A percentile compares a stretch with the other conserved stretches of the same genome.
Conservation (phyloP, 345 rosid species). For the Camelina hispida region DNA sequence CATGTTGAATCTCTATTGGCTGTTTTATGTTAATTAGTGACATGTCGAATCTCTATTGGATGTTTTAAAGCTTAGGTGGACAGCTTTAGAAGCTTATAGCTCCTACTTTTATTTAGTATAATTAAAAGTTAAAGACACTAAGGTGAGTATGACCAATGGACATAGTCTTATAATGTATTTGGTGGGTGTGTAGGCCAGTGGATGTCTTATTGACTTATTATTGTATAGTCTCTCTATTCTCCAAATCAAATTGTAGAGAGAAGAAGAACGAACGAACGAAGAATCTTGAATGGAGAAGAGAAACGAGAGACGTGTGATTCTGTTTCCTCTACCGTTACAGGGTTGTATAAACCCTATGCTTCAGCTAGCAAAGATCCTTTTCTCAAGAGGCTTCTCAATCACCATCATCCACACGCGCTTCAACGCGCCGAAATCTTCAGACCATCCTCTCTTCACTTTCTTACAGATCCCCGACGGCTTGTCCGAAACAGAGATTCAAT, state of each 20-base stretch:
- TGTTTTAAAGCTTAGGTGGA: too few species aligned
- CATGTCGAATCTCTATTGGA: too few species aligned
- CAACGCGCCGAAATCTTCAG: slow-evolving; percentile 39
- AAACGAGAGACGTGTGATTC: slow-evolving; percentile 40
- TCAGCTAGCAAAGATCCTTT: slow-evolving; percentile 63
- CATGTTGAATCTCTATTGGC: too few species aligned
- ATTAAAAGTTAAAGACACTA: too few species aligned
- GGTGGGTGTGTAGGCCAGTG: slow-evolving; percentile 14
- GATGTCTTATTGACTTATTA: background rate
- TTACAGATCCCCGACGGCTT: slow-evolving; percentile 38
- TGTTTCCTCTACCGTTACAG: slow-evolving; percentile 64
- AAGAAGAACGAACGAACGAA: background rate
- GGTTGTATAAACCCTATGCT: slow-evolving; percentile 77
- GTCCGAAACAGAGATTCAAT: slow-evolving; percentile 40
- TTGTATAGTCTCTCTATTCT: background rate
- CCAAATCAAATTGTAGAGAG: slow-evolving; percentile 18
- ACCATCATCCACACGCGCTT: slow-evolving; percentile 58
- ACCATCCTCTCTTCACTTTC: slow-evolving; percentile 46
- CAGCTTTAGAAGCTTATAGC: too few species aligned
- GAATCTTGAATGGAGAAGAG: slow-evolving; percentile 32
- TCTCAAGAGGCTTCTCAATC: slow-evolving; percentile 49
- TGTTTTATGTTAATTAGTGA: too few species aligned
- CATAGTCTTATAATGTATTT: too few species aligned
- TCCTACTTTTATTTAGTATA: too few species aligned
- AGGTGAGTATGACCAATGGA: too few species aligned